Evolutionary conservation across 768 basidiomycete genomes (phyloP).

Genomic region (Collybia mongolica): DNA sequence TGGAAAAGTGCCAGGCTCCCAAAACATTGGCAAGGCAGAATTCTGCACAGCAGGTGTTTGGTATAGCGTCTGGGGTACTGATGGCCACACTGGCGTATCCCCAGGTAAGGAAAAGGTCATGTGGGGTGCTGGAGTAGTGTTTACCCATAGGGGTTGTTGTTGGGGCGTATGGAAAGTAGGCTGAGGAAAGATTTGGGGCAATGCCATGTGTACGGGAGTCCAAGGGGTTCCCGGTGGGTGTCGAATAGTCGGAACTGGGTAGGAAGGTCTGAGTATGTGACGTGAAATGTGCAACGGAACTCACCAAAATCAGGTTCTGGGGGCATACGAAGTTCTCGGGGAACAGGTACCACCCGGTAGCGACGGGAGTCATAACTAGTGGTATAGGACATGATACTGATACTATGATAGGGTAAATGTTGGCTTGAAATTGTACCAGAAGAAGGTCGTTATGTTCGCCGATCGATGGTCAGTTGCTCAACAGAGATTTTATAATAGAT

Average conservation of each 20-base stretch:
- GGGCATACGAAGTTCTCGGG: neutral
- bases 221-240: constrained; percentile 5
- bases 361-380: no score
- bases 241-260: constrained; percentile 7
- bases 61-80: constrained; percentile 3
- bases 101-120: neutral
- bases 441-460: no score
- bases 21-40: neutral
- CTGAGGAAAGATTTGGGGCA: neutral
- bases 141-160: constrained; percentile 6
- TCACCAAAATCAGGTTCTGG: constrained; percentile 5
- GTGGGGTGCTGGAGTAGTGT: constrained; percentile 2
- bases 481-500: no score
- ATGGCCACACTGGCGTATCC: constrained; percentile 12
- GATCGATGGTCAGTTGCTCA: no score
- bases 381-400: no score
- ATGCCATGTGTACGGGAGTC: constrained; percentile 1
- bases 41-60: neutral
- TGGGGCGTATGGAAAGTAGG: neutral
- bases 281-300: neutral
- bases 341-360: neutral
- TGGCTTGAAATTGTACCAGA: no score
- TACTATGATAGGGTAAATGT: no score
- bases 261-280: neutral
- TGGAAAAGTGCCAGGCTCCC: constrained; percentile 23